These are phyloP conservation scores for Hydrangea macrophylla DNA, from an alignment of 148 eudicot genomes.

Conservation along the genomic window DNA sequence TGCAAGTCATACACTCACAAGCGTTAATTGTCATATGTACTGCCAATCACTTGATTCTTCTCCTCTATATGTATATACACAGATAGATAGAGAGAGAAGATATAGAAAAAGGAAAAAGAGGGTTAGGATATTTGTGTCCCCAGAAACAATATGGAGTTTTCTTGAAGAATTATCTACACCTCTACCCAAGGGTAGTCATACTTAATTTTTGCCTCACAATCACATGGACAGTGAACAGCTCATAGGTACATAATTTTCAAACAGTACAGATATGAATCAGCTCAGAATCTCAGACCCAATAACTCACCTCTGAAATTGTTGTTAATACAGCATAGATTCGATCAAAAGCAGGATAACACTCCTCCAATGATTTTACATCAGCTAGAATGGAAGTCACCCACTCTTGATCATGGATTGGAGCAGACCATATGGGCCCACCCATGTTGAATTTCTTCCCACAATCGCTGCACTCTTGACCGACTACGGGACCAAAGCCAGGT, in stretches of 20 bases:
- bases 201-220: background rate
- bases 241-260: background rate
- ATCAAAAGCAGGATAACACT: conserved; percentile 78
- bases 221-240: background rate
- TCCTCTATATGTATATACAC: background rate
- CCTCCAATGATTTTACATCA: conserved; percentile 67
- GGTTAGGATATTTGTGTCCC: background rate
- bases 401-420: conserved; percentile 93
- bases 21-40: background rate
- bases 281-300: conserved; percentile 6
- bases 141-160: background rate
- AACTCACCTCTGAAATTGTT: conserved; percentile 90
- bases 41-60: background rate
- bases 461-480: conserved; percentile 79
- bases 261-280: background rate
- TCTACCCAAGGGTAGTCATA: background rate
- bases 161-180: background rate
- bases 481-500: conserved; percentile 92
- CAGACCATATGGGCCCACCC: conserved; percentile 99
- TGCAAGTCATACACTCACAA: conserved; percentile 29
- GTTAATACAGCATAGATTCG: conserved; percentile 76
- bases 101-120: background rate
- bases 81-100: too few relatives aligned
- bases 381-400: conserved; percentile 82
- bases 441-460: conserved; percentile 88